phyloP scores from a whole-genome alignment of 108 stramenopile genomes.

The Chaetoceros muelleri region DNA sequence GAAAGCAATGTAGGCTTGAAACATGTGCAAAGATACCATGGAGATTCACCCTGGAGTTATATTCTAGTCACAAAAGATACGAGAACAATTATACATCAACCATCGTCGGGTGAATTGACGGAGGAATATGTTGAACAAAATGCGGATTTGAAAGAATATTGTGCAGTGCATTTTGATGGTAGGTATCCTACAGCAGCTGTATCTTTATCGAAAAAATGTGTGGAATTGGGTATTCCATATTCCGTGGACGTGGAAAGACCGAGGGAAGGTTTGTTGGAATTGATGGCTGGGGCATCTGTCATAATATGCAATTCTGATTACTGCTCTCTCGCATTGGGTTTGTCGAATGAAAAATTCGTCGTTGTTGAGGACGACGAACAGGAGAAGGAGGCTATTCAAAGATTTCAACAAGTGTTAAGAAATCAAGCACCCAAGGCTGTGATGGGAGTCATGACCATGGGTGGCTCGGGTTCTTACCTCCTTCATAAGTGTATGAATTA shows the following conservation, averaged over 20 bases:
- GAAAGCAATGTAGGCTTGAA: constrained; percentile 3
- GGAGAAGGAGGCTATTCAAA: neutral
- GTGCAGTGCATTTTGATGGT: constrained; percentile 19
- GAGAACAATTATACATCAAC: constrained; percentile 20
- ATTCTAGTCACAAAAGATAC: constrained; percentile 9
- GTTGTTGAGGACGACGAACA: too few species aligned
- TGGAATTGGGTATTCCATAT: constrained; percentile 11
- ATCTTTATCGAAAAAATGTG: constrained; percentile 7
- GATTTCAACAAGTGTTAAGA: constrained; percentile 2
- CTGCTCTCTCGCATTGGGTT: neutral
- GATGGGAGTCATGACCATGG: constrained; percentile 7
- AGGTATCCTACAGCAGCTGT: constrained; percentile 13
- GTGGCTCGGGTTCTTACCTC: constrained; percentile 11
- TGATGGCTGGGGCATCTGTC: constrained; percentile 6
- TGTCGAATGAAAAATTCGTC: neutral
- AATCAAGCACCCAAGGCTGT: constrained; percentile 12
- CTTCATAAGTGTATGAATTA: neutral
- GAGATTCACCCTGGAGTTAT: constrained; percentile 14
- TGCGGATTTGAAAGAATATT: neutral
- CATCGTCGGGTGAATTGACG: constrained; percentile 8
- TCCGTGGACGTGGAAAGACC: constrained; percentile 22
- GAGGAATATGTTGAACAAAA: constrained; percentile 8
- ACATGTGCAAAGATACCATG: constrained; percentile 3
- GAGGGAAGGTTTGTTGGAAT: constrained; percentile 12
- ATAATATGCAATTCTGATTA: constrained; percentile 21